Base-by-base conservation (phyloP, 2,329 filamentous ascomycete genomes). In the Stagonosporopsis cucurbitacearum region DNA sequence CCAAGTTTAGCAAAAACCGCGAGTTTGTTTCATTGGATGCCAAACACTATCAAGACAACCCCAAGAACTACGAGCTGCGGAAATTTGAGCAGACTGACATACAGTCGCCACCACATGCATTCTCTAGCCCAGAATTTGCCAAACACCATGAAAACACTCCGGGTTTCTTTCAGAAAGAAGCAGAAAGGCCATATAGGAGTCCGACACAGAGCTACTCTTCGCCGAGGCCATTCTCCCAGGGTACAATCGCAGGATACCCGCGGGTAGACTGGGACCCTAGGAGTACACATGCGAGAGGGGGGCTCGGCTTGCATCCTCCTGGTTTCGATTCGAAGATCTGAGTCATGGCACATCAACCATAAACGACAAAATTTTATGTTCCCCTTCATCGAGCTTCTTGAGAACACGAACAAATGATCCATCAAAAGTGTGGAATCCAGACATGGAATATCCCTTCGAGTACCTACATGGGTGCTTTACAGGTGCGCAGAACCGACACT, bases 11-110 rank as follows among this genome's bases (percentile, higher is more conserved):
- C 63, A 76, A 78, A 56, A 86, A 89, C 71, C 85, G 86, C 66
- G 94, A 98, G 74, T 98, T 97, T 67, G 90, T 96, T 61, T 96
- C 91, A 35, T 88, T 90, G 41, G 94, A 97, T 71, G 92, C 92
- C n/a, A 72, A 65, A 42, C 61, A 72, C 47, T 72, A 68, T 53
- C 72, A 64, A 39, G 66, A 65, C 46, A 69, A 74, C 32, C 45
- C 65, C 9, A 69, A 66, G 25, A 65, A 70, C 33, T 77, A 68
- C 59, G 75, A 78, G 54, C 48, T 78, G 37, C 65, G 66, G 20
- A 75, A 75, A 43, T 67, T 76, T 39, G 63, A 68, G n/a, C 50
- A 60, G 26, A 46, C 37, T 12, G 63, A 66, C 19, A 41, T 69
- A 1, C 67, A 69, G 50, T 54, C 62, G 23, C 73, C 68, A n/a